Base-by-base conservation (phyloP, 225 moss, liverwort and hornwort genomes). In the Sphagnum contortum region DNA sequence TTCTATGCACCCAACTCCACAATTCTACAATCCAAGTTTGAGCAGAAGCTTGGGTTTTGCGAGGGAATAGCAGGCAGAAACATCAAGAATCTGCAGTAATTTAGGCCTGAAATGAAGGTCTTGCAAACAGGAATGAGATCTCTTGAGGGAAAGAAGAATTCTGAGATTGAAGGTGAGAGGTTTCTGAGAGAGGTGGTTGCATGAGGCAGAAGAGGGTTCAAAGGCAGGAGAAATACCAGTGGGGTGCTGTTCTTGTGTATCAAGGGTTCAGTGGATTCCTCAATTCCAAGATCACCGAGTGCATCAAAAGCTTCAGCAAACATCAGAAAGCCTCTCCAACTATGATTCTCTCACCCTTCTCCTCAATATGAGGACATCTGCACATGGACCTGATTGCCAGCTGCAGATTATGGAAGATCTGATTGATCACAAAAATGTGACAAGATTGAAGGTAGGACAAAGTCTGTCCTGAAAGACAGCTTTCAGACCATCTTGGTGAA, bases 181-280 rank as follows among this genome's bases (percentile, higher is more conserved):
- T 96, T 72, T 65, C 92, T 92, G 92, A 48, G 58, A 60, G 87
- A 83, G 71, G 96, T 92, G 29, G 3, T 75, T 96, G 73, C 64
- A 61, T n/a, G 92, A 96, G 74, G 92, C 96, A 48, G 75, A 66
- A 49, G 86, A 89, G 61, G 90, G 80, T 54, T 84, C 83, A 47
- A 72, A 71, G 67, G 73, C 69, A 61, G 92, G 90, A 3, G 92
- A 96, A 68, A 88, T 96, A 0, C 96, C 90, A 4, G 90, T 96
- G 2, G 96, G 90, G 50, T 29, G 92, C 92, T 68, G 83, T 92
- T 66, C 72, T 96, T 29, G 90, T 96, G 45, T 81, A 85, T 73
- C 75, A 85, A 3, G 82, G 87, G 10, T 80, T 65, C 57, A 82
- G 92, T 56, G 29, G 29, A 87, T 90, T 67, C 85, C 96, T 60